Conservation (phyloP, 2,329 filamentous ascomycete genomes). For the Aaosphaeria arxii region DNA sequence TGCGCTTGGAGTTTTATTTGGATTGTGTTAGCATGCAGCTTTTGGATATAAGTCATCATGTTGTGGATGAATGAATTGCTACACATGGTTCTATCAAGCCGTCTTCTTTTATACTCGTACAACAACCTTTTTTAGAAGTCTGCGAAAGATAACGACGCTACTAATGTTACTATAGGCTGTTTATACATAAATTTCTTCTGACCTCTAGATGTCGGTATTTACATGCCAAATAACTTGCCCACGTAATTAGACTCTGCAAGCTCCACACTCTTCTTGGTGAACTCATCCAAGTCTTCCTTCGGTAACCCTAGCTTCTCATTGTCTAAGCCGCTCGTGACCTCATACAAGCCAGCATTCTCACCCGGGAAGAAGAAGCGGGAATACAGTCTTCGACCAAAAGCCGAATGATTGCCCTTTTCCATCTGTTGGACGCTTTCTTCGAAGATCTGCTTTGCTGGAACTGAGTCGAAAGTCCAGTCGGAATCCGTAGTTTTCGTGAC, state of each 20-base stretch:
- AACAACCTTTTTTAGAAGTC: conserved; percentile 13
- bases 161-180: too few relatives aligned
- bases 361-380: conserved; percentile 51
- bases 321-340: conserved; percentile 36
- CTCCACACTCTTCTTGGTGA: conserved; percentile 50
- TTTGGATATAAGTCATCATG: too few relatives aligned
- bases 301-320: conserved; percentile 59
- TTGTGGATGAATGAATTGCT: too few relatives aligned
- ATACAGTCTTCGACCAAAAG: conserved; percentile 50
- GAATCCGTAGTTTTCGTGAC: conserved; percentile 30
- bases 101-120: too few relatives aligned
- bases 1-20: too few relatives aligned
- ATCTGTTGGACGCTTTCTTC: conserved; percentile 37
- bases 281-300: conserved; percentile 57
- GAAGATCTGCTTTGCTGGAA: conserved; percentile 14
- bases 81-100: too few relatives aligned
- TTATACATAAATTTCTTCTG: too few relatives aligned
- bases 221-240: conserved; percentile 1
- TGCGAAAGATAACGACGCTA: too few relatives aligned
- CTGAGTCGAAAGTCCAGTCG: conserved; percentile 35
- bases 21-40: too few relatives aligned
- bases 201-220: too few relatives aligned
- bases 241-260: conserved; percentile 30
- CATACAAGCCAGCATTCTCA: conserved; percentile 22
- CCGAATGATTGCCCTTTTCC: conserved; percentile 38